Evolutionary conservation across 441 rosid species (phyloP).

Genomic region (Euphorbia schlechtendalii): DNA sequence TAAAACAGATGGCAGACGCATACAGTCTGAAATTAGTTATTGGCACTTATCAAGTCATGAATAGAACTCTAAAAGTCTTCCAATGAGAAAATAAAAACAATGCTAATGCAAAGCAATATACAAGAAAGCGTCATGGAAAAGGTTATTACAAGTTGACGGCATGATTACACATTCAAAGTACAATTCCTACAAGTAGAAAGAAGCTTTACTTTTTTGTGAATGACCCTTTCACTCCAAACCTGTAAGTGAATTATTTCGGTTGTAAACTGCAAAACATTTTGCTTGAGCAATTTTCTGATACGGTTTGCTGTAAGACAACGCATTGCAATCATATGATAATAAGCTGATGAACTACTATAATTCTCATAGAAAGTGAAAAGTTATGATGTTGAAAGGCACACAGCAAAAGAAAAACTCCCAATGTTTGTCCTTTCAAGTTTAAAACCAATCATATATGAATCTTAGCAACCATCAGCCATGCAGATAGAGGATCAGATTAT

Average conservation of each 20-base stretch:
- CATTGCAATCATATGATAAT: too few species aligned
- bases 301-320: too few species aligned
- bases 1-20: neutral
- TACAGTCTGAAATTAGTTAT: neutral
- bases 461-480: neutral
- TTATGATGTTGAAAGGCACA: neutral
- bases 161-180: too few species aligned
- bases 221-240: too few species aligned
- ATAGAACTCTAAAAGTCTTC: neutral
- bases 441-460: neutral
- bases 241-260: too few species aligned
- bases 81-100: neutral
- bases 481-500: neutral
- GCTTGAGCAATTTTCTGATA: too few species aligned
- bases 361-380: neutral
- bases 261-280: too few species aligned
- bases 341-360: neutral
- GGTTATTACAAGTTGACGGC: too few species aligned
- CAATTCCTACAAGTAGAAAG: too few species aligned
- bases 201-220: too few species aligned
- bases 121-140: too few species aligned
- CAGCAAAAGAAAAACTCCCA: neutral
- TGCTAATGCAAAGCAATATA: neutral
- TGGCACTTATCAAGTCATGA: neutral
- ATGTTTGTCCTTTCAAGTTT: neutral